Conservation (phyloP, 1,139 yeast species). For the Pichia sp. region DNA sequence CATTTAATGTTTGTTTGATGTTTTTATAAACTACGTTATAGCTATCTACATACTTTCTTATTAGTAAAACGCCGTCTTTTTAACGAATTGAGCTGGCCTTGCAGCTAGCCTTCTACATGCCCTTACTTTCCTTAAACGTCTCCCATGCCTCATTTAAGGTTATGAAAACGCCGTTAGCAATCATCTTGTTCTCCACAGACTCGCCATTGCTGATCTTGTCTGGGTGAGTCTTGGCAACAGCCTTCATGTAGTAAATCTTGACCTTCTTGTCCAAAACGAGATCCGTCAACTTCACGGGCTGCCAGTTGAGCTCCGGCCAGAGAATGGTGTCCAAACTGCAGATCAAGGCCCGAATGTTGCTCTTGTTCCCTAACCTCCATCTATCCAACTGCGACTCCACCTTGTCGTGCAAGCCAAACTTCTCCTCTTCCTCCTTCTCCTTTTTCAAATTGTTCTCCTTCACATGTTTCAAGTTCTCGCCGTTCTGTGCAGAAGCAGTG, state of each 20-base stretch:
- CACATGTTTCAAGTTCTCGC: slow-evolving; percentile 13
- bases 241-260: slow-evolving; percentile 83
- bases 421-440: slow-evolving; percentile 50
- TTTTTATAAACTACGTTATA: not conserved
- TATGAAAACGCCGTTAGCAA: slow-evolving; percentile 85
- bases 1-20: not conserved
- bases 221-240: slow-evolving; percentile 90
- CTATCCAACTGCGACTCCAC: slow-evolving; percentile 49
- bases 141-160: slow-evolving; percentile 91
- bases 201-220: slow-evolving; percentile 65
- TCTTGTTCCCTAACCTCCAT: slow-evolving; percentile 77
- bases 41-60: no score
- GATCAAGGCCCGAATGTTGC: slow-evolving; percentile 70
- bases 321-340: slow-evolving; percentile 61
- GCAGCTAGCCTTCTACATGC: not conserved
- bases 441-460: slow-evolving; percentile 45
- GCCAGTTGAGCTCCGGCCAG: slow-evolving; percentile 61
- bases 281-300: slow-evolving; percentile 62
- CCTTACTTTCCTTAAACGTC: slow-evolving; percentile 47
- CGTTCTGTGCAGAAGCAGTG: slow-evolving; percentile 10
- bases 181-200: slow-evolving; percentile 67
- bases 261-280: slow-evolving; percentile 89
- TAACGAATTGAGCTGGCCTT: not conserved
- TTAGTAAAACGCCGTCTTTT: not conserved
- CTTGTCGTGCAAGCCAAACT: slow-evolving; percentile 54